Evolutionary conservation across 345 rosid species (phyloP).

Genomic region (Hypericum androsaemum): DNA sequence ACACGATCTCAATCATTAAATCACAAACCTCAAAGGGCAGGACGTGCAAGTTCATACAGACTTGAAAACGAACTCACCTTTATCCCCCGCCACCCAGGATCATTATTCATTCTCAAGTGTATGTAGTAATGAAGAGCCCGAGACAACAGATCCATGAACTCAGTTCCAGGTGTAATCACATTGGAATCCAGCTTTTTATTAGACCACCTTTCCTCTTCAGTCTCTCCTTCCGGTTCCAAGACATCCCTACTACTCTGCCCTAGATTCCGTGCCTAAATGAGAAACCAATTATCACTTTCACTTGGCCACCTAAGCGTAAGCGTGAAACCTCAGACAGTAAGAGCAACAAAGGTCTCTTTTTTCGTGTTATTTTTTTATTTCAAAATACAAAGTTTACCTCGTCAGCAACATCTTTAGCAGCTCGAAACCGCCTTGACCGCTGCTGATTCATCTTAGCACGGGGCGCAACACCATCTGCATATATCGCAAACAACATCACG

Average conservation of each 20-base stretch:
- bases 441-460: constrained; percentile 35
- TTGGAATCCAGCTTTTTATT: constrained; percentile 17
- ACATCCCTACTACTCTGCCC: no score
- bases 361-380: no score
- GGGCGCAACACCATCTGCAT: constrained; percentile 28
- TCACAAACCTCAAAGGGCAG: constrained; percentile 4
- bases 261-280: constrained; percentile 3
- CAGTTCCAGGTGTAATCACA: constrained; percentile 35
- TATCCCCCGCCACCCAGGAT: constrained; percentile 19
- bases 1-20: background rate
- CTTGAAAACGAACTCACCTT: constrained; percentile 13
- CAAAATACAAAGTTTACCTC: constrained; percentile 12
- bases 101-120: constrained; percentile 20
- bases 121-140: constrained; percentile 23
- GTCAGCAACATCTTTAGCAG: constrained; percentile 25
- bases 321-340: no score
- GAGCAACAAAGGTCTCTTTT: no score
- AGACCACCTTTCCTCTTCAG: background rate
- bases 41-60: background rate
- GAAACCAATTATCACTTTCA: no score
- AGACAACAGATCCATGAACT: constrained; percentile 29
- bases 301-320: no score
- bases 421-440: constrained; percentile 22
- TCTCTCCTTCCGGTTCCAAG: background rate
- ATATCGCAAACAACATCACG: background rate